Base-by-base conservation (phyloP, 1,284 basidiomycete genomes). In the Clitocybe nebularis region DNA sequence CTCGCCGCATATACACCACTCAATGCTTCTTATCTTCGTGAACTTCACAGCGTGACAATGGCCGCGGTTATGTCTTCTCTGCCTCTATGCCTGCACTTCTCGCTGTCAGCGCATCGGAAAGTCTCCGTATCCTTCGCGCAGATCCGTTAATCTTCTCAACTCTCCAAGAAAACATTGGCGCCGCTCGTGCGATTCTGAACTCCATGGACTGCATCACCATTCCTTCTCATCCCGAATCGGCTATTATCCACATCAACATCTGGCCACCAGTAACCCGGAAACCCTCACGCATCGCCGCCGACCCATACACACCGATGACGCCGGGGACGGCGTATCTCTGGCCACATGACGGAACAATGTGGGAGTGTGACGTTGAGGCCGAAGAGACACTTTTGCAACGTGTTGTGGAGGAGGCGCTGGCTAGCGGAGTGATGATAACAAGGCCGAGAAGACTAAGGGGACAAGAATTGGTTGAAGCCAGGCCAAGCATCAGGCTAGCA, bases 41-140 rank as follows among this genome's bases (percentile, higher is more conserved):
- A 14, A 11, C 21, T 21, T 33, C 26, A 32, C 61, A 96, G 80
- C 93, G 94, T 36, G 98, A 98, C 77, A 99, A 99, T 63, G 93
- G 92, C 16, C 84, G 92, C 3, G 85, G 93, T 0, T 95, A 93
- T 56, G 93, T 99, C 45, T 99, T 93, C 71, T 97, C 95, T 1
- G 96, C 96, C 6, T 85, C 95, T 1, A 82, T 96, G 66, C 96
- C 96, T 0, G 82, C 93, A 1, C 75, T 96, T 41, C 80, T 98
- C 37, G 86, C 92, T 10, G 92, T 92, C 47, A 84, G 88, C 47
- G 89, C 84, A 1, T 92, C 89, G 0, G 84, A 91, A 54, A 89
- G 84, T 6, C 89, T 98, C 58, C 77, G 79, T 50, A 78, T 89
- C 50, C 73, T 97, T 45, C 76, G 77, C 33, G 75, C 75, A 43